Evolutionary conservation across 768 basidiomycete species (phyloP).

Genomic region (Pisolithus tinctorius): DNA sequence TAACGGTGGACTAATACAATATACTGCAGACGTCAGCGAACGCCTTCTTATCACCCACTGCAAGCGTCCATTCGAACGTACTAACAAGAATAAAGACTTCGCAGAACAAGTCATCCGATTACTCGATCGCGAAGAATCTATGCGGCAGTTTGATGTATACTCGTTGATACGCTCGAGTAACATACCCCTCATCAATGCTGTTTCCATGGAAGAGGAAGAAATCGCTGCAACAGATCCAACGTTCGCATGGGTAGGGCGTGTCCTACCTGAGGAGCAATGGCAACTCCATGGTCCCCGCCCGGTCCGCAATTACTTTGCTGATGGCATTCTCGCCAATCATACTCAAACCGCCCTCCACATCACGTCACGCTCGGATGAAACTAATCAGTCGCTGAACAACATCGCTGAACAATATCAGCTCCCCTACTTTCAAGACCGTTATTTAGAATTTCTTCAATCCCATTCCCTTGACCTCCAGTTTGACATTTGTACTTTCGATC

Average conservation of each 20-base stretch:
- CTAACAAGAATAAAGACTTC: constrained; percentile 25
- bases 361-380: neutral
- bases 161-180: no score
- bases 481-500: neutral
- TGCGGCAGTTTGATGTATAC: neutral
- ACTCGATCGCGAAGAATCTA: constrained; percentile 26
- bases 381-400: neutral
- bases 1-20: constrained; percentile 27
- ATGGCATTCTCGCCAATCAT: no score
- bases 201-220: no score
- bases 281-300: no score
- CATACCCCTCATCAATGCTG: no score
- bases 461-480: neutral
- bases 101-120: constrained; percentile 27
- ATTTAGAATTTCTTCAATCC: neutral
- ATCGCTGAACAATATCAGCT: constrained; percentile 10
- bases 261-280: no score
- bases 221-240: no score
- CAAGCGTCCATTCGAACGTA: constrained; percentile 17
- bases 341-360: neutral
- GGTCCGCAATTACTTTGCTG: no score
- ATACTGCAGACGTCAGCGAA: constrained; percentile 31
- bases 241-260: no score
- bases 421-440: constrained; percentile 14
- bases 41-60: constrained; percentile 4